Evolutionary conservation across 805 yeast genomes (phyloP), one percentile per base, ranked within the genome.

Genomic region (Barnettozyma wickerhamii): DNA sequence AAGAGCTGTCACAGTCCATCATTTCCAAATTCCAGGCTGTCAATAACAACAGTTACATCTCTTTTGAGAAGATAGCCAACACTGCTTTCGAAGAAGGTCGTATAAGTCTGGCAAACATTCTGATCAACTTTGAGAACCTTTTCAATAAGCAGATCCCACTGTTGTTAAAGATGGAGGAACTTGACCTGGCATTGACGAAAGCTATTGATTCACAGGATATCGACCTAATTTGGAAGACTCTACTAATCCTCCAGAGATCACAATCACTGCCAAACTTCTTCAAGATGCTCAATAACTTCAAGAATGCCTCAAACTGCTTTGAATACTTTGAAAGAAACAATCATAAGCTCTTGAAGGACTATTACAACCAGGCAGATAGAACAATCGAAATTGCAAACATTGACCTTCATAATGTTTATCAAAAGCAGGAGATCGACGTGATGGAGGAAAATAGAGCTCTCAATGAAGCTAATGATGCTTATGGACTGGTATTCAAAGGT

Each of bases 41-140:
- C 9, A 50, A 50, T 4, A 43, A 56, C 3, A 55, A 63, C 10
- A 55, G 62, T 9, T 69, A 71, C 4, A 71, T 81, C 15, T 69
- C 89, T 0, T 80, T 77, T 45, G 74, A 75, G 6, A 66, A 70
- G 20, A 75, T 88, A 20, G 79, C 87, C 0, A 65, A 69, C 7
- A 69, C 75, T 14, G 93, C 95, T 1, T 75, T 73, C 51, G 81
- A 82, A 52, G 97, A 91, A 60, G 98, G 98, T 1, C 68, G 98
- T 20, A 58, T 73, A 10, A 67, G 71, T 19, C 62, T 93, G 18
- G 82, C 96, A 28, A 76, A 81, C 40, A 65, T 72, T 33, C 60
- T 93, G n/a, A 69, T 85, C 10, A 72, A 79, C 36, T 61, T 79
- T 43, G 98, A 93, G 55, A 81, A 51, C 1, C 53, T 65, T 12